Evolutionary conservation across 768 basidiomycete species (phyloP).

Genomic region (Trametes punicea): DNA sequence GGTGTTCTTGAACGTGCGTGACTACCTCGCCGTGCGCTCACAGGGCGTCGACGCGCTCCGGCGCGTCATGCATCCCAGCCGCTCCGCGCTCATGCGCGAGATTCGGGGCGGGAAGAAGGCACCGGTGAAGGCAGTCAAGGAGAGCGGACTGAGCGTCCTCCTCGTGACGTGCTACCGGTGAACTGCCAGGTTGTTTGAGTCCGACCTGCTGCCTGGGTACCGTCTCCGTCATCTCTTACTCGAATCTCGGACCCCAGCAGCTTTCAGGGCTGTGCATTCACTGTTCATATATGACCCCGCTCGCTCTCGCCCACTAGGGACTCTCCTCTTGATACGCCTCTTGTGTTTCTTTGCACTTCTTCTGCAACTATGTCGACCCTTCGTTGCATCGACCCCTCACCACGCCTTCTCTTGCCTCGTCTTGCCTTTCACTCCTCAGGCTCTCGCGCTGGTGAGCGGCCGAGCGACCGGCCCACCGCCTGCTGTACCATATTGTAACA

Average conservation of each 20-base stretch:
- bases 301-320: not conserved
- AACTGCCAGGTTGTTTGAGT: not conserved
- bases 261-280: too few species aligned
- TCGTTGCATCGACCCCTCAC: too few species aligned
- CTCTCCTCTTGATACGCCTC: not conserved
- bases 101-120: slow-evolving; percentile 40
- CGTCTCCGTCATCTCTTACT: too few species aligned
- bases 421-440: not conserved
- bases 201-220: not conserved
- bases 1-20: slow-evolving; percentile 68
- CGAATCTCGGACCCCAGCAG: too few species aligned
- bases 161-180: slow-evolving; percentile 41
- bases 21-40: slow-evolving; percentile 65
- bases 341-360: not conserved
- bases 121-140: slow-evolving; percentile 58
- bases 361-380: slow-evolving; percentile 2
- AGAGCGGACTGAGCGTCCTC: slow-evolving; percentile 54
- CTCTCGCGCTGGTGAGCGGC: not conserved
- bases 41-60: slow-evolving; percentile 62
- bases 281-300: not conserved
- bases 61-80: slow-evolving; percentile 58
- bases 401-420: too few species aligned
- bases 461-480: not conserved
- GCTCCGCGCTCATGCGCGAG: slow-evolving; percentile 57
- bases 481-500: slow-evolving; percentile 10